Base-by-base conservation (phyloP, 2,329 filamentous ascomycete species). In the Sordariomycetes sp. region DNA sequence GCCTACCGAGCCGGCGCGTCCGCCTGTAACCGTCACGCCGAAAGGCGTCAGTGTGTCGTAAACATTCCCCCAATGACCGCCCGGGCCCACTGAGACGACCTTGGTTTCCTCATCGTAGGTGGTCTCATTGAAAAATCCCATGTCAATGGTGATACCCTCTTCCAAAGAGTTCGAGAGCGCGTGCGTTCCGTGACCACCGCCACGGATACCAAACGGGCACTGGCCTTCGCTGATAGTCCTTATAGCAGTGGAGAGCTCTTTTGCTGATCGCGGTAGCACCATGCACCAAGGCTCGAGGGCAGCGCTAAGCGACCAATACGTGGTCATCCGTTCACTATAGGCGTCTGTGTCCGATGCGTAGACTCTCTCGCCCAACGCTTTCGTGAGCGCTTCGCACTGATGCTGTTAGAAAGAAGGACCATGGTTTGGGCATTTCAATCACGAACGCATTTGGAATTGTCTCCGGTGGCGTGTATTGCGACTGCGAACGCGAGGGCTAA, bases 171-270 rank as follows among this genome's bases (percentile, higher is more conserved):
- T 59, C 35, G 53, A 45, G 4, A 56, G 42, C 1, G 50, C 38
- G 32, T 50, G 53, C 17, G 47, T 43, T 18, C 47, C 54, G 26
- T 63, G 58, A 4, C 61, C 57, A 23, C 60, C 59, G 14, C 53
- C 51, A 2, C 57, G 51, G 21, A 66, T 51, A 14, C 57, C 61
- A 39, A 64, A 64, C 6, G 48, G 44, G 30, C 55, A 58, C 11
- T 47, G 26, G 6, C 46, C 43, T 5, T 42, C 32, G 18, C 46
- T 43, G 3, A 52, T 48, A 7, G 42, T 40, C 9, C 33, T 42
- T 10, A 47, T 35, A 9, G 40, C 21, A 5, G 19, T 15, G 5
- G 60, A 54, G 6, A 63, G 58, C 37, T 66, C 59, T 6, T 53
- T 39, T 6, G 54, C 41, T 2, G 50, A 48, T 19, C 43, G 38